Conservation (phyloP, 2,329 filamentous ascomycete species). For the Sporothrix luriei region DNA sequence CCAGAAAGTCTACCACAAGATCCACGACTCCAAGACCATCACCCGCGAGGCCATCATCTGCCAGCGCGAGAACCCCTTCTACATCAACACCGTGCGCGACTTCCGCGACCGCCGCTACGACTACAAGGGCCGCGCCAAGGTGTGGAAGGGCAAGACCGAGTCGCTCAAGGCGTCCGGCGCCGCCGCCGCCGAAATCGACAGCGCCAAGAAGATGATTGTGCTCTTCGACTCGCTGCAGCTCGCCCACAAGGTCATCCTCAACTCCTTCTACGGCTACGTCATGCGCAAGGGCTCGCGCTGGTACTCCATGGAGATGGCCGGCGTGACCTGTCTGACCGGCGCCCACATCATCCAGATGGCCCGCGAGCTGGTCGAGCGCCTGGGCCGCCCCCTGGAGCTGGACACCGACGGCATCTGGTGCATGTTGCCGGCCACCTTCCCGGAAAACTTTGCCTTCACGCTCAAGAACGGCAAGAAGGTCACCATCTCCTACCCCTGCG, state of each 20-base stretch:
- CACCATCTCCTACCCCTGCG: slow-evolving; percentile 94
- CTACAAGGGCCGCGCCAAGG: slow-evolving; percentile 97
- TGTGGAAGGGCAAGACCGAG: slow-evolving; percentile 97
- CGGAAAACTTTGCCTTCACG: slow-evolving; percentile 93
- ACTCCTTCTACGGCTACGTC: slow-evolving; percentile 98
- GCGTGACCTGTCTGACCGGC: slow-evolving; percentile 94
- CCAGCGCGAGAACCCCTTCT: slow-evolving; percentile 96
- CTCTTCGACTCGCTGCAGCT: slow-evolving; percentile 94
- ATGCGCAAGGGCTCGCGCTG: slow-evolving; percentile 98
- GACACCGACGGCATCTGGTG: slow-evolving; percentile 99
- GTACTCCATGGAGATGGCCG: slow-evolving; percentile 99
- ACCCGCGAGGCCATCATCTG: slow-evolving; percentile 97
- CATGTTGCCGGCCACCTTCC: slow-evolving; percentile 94
- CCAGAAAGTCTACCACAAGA: slow-evolving; percentile 99
- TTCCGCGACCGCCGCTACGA: slow-evolving; percentile 98
- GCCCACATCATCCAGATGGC: slow-evolving; percentile 97
- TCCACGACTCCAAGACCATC: slow-evolving; percentile 90
- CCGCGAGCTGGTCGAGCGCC: slow-evolving; percentile 85
- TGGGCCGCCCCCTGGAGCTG: slow-evolving; percentile 88
- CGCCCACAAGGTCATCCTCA: slow-evolving; percentile 97
- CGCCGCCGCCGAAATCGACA: slow-evolving; percentile 73
- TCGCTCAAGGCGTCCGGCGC: slow-evolving; percentile 81
- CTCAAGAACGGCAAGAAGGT: slow-evolving; percentile 95
- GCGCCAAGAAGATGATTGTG: slow-evolving; percentile 98
- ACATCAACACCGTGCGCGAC: slow-evolving; percentile 92